Percentiles rank a stretch among this genome's conserved stretches.
Conservation (phyloP, 106 monocot species). For the Allium sativum region DNA sequence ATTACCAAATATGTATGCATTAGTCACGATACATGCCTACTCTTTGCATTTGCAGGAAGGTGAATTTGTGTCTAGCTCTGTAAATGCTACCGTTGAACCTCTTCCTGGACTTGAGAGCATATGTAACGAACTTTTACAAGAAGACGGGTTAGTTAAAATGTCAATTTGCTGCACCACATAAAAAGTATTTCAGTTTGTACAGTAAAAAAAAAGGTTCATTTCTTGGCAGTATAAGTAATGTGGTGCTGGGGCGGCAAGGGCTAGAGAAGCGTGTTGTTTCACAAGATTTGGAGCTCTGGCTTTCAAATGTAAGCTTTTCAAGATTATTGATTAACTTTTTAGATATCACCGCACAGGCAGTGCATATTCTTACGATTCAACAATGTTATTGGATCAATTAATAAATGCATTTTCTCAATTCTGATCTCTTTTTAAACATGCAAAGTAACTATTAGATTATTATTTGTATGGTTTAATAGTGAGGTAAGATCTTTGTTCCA, state of each 20-base stretch:
- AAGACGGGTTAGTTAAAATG: slow-evolving; percentile 58
- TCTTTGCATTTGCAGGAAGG: slow-evolving; percentile 27
- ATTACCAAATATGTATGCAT: background rate
- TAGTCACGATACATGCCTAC: background rate
- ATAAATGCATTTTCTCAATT: too few species aligned
- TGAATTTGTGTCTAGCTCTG: slow-evolving; percentile 16
- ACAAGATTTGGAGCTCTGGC: slow-evolving; percentile 97
- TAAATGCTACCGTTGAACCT: slow-evolving; percentile 33
- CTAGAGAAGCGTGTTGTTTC: slow-evolving; percentile 98
- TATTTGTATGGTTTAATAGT: too few species aligned
- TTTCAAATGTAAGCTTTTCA: slow-evolving; percentile 59
- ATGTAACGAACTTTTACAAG: slow-evolving; percentile 70
- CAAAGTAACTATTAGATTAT: too few species aligned
- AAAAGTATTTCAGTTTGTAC: background rate
- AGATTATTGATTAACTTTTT: slow-evolving; percentile 4
- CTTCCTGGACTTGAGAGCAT: slow-evolving; percentile 84
- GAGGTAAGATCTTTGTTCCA: too few species aligned
- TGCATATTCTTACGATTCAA: too few species aligned
- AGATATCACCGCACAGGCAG: too few species aligned
- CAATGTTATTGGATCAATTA: too few species aligned
- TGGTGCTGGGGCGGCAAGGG: slow-evolving; percentile 77
- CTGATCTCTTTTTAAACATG: too few species aligned
- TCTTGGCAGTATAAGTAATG: slow-evolving; percentile 60
- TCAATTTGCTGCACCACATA: background rate
- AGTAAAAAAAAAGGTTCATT: background rate